Evolutionary conservation across 306 rosid species (phyloP), one percentile per base, ranked within the genome.

Genomic region (Gleditsia sinensis): DNA sequence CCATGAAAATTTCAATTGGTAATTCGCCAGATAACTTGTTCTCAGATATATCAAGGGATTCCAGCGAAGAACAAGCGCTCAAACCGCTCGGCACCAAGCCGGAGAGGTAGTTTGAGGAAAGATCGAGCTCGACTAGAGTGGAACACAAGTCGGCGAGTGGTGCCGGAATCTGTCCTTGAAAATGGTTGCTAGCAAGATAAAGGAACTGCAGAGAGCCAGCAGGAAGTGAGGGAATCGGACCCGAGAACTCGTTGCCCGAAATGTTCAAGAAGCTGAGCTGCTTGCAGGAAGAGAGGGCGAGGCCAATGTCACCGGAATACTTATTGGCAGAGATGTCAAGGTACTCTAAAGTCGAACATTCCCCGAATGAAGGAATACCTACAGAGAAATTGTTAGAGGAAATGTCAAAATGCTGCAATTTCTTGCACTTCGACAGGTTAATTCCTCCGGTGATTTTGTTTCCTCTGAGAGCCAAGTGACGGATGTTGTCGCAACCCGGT

Each of bases 291-390:
- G 89, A 77, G 17, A 92, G 50, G 1, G 82, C 65, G 7, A 5
- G 43, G 0, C 79, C 82, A 34, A 90, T 71, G 84, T 90, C 96
- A 72, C 96, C 95, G 64, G 63, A 55, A 67, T 80, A 86, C 55
- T 87, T 90, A 74, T 94, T 94, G 19, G 82, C 78, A n/a, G 99
- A 94, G 68, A 94, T 70, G 72, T 94, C 99, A 6, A 94, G 87
- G 61, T 82, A 14, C 3, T 83, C 45, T 0, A 94, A 75, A 14
- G 83, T 79, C 14, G 75, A 78, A 40, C 99, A 88, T 14, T 92
- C 83, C 1, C 96, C 97, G 0, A 94, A 84, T 0, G 91, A 76
- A 7, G 97, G 93, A 55, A 90, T 30, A 2, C 7, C 25, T 1
- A 43, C 78, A 0, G 96, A 51, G 79, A 92, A 87, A 67, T 94